Percentiles rank a stretch among this genome's conserved stretches.
These are phyloP conservation scores for Leptodermis oblonga DNA, from an alignment of 257 asterid genomes.

Conservation along the genomic window DNA sequence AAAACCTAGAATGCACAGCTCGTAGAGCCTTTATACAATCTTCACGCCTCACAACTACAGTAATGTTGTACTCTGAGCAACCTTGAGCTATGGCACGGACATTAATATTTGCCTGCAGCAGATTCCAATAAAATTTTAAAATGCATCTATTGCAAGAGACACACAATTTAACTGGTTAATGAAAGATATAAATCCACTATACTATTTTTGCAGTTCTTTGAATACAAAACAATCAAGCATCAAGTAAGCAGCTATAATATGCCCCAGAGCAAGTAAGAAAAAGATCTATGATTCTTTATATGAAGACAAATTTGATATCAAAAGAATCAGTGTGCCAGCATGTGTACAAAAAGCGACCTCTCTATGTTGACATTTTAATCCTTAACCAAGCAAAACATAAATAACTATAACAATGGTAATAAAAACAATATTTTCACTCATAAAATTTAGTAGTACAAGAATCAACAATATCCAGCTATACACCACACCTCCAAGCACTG, in stretches of 20 bases:
- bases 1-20: constrained; percentile 98
- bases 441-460: not conserved
- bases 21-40: constrained; percentile 90
- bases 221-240: not conserved
- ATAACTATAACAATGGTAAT: not conserved
- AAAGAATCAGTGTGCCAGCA: not conserved
- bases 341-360: not conserved
- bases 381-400: not conserved
- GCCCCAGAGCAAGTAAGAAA: not conserved
- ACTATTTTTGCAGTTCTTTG: not conserved
- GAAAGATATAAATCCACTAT: not conserved
- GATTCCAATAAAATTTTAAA: constrained; percentile 18
- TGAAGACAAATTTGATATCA: not conserved
- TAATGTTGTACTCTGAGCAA: constrained; percentile 89
- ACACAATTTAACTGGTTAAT: not conserved
- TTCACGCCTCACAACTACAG: constrained; percentile 90
- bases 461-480: not conserved
- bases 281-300: not conserved
- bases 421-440: not conserved
- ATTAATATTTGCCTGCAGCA: constrained; percentile 87
- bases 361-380: not conserved
- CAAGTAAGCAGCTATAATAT: not conserved
- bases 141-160: not conserved
- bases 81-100: constrained; percentile 99
- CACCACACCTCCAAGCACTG: not conserved